Evolutionary conservation across 2,329 filamentous ascomycete species (phyloP).

Genomic region (Geosmithia putterillii): DNA sequence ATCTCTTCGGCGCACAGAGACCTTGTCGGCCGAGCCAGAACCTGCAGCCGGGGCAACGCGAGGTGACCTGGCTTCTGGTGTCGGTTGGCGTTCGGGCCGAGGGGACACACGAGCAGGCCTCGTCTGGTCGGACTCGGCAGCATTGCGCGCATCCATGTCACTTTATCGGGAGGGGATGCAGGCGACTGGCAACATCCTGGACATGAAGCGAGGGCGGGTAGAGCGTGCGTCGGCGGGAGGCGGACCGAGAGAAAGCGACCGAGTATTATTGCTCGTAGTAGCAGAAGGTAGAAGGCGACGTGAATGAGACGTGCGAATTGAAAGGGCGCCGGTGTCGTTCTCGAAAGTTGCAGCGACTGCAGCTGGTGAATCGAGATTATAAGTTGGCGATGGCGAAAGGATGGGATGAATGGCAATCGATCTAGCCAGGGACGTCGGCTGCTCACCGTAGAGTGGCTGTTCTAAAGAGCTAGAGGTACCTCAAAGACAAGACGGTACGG

Average conservation of each 20-base stretch:
- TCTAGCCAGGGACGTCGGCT: not conserved
- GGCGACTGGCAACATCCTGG: slow-evolving; percentile 49
- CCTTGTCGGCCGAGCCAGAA: slow-evolving; percentile 5
- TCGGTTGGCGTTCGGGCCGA: slow-evolving; percentile 24
- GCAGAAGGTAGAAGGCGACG: too few relatives aligned
- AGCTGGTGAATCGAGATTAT: not conserved
- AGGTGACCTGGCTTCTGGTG: slow-evolving; percentile 9
- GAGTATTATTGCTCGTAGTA: not conserved
- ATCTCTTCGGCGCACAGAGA: slow-evolving; percentile 4
- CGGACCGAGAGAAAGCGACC: not conserved
- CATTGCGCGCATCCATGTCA: slow-evolving; percentile 60
- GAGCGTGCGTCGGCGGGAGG: not conserved
- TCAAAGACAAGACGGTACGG: not conserved
- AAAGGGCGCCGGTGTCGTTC: not conserved
- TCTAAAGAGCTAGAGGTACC: not conserved
- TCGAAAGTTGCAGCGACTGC: not conserved
- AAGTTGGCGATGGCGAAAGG: not conserved
- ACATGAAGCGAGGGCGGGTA: slow-evolving; percentile 6
- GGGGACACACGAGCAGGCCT: slow-evolving; percentile 43
- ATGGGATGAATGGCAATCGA: not conserved
- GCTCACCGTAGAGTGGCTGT: not conserved
- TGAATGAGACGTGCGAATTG: not conserved
- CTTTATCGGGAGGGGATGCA: slow-evolving; percentile 38
- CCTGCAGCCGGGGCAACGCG: slow-evolving; percentile 1
- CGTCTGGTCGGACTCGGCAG: slow-evolving; percentile 48